Evolutionary conservation across 306 rosid species (phyloP).

Genomic region (Erythrophleum fordii): DNA sequence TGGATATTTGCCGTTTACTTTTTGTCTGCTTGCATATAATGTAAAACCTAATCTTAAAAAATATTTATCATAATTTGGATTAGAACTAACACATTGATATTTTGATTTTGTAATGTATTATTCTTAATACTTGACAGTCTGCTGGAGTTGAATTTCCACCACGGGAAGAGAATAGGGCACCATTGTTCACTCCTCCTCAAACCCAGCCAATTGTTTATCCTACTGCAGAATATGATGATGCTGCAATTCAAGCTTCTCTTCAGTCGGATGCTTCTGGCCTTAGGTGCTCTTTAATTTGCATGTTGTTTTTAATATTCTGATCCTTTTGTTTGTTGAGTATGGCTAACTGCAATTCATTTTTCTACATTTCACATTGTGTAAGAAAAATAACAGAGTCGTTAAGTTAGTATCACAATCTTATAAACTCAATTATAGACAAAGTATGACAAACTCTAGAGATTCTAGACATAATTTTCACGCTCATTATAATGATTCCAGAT

Average conservation of each 20-base stretch:
- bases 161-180: slow-evolving; percentile 63
- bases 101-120: slow-evolving; percentile 29
- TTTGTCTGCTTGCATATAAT: background rate
- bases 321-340: slow-evolving; percentile 27
- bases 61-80: background rate
- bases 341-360: slow-evolving; percentile 17
- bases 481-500: background rate
- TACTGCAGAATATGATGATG: slow-evolving; percentile 61
- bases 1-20: background rate
- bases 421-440: background rate
- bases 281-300: slow-evolving; percentile 56
- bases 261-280: slow-evolving; percentile 91
- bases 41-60: slow-evolving; percentile 6
- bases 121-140: slow-evolving; percentile 46
- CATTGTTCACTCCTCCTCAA: slow-evolving; percentile 79
- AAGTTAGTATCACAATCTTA: background rate
- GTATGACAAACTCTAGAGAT: background rate
- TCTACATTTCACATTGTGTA: slow-evolving; percentile 15
- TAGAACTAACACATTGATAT: background rate
- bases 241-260: slow-evolving; percentile 91
- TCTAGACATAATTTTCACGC: background rate
- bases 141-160: slow-evolving; percentile 83
- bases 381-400: slow-evolving; percentile 22
- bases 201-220: slow-evolving; percentile 61
- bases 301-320: slow-evolving; percentile 13